Evolutionary conservation across 495 filamentous ascomycete genomes (phyloP).

Genomic region (Aspergillus haitiensis): DNA sequence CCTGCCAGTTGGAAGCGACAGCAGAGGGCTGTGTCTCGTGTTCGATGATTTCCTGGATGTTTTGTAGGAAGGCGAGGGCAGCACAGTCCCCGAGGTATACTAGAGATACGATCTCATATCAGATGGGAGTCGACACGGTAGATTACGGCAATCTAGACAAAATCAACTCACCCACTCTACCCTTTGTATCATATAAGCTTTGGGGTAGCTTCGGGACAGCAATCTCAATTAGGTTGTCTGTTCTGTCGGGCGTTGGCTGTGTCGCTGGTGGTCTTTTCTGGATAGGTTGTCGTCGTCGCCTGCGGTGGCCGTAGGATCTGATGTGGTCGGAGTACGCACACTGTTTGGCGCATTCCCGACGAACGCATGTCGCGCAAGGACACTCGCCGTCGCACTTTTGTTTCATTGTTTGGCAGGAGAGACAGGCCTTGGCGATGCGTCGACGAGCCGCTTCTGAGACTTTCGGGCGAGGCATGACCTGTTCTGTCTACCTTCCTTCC

Average conservation of each 20-base stretch:
- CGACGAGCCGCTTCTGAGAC: background rate
- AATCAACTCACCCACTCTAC: background rate
- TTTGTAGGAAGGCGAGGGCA: slow-evolving; percentile 5
- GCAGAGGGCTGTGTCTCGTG: background rate
- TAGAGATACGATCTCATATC: background rate
- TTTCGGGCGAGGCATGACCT: background rate
- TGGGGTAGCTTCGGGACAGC: background rate
- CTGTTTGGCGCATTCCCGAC: background rate
- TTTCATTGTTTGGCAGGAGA: background rate
- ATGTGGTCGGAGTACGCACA: slow-evolving; percentile 6
- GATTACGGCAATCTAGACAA: too few species aligned
- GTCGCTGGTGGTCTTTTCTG: background rate
- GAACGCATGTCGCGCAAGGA: background rate
- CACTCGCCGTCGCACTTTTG: background rate
- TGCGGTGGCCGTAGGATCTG: slow-evolving; percentile 2
- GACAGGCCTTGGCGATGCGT: background rate
- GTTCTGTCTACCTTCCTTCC: background rate
- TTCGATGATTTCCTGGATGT: slow-evolving; percentile 7
- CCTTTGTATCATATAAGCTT: background rate
- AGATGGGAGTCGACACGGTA: background rate
- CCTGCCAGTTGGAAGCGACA: background rate
- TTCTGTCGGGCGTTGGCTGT: background rate
- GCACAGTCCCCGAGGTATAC: slow-evolving; percentile 6
- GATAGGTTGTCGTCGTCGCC: background rate
- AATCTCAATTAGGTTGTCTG: background rate